Evolutionary conservation across 148 eudicot species (phyloP), one percentile per base, ranked within the genome.

Genomic region (Nepenthes mirabilis): DNA sequence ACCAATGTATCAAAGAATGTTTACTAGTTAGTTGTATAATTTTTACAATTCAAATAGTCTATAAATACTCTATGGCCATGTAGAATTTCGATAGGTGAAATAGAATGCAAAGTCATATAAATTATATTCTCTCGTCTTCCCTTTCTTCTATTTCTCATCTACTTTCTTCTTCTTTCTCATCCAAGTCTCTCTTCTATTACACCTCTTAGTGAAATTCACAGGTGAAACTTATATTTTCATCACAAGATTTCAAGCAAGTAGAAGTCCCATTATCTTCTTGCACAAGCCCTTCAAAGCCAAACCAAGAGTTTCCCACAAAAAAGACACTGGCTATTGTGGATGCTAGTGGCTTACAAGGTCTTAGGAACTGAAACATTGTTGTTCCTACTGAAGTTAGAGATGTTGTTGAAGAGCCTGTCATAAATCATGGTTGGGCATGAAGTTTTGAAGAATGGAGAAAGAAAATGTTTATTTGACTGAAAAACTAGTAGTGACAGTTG

Each of bases 401-500:
- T 13, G 68, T 61, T 58, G 70, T 85, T 43, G 85, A 80, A 36
- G 65, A 85, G 37, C 60, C 73, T 45, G 76, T 78, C 43, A 63
- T 70, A 33, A 33, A 64, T 57, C 62, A 66, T 53, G 74, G 75
- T 79, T 57, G 75, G 56, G 34, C 61, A 43, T n/a, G 79, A 79
- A 59, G 62, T 11, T 47, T 57, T 62, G 13, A 64, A 58, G 49
- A 71, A 68, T 37, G 37, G 65, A 49, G 78, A 56, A 52, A 81
- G 57, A 60, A 79, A 74, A 61, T 53, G 74, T 49, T 50, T 69
- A 34, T 52, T 23, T 85, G 36, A 61, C 72, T 8, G 72, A 64
- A 64, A 88, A 86, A 63, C 96, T 95, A 3, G 82, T 88, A 57
- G 89, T 93, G 54, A 95, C 99, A 3, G 82, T 88, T 60, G 95